Evolutionary conservation across 2,329 filamentous ascomycete species (phyloP).

Genomic region (Chaetomiaceae sp.): DNA sequence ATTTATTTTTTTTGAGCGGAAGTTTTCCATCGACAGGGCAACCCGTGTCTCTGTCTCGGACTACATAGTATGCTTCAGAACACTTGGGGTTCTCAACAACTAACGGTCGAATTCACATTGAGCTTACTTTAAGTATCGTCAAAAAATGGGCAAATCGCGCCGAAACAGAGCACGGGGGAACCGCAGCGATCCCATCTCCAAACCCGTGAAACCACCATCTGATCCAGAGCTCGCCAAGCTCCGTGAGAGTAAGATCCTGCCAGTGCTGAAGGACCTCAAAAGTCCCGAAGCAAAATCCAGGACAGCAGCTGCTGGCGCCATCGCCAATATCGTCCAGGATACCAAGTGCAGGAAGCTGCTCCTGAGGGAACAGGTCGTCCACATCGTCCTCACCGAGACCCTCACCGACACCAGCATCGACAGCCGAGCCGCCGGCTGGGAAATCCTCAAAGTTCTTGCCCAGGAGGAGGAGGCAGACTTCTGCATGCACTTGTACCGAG

Average conservation of each 20-base stretch:
- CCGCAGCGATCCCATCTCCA: constrained; percentile 53
- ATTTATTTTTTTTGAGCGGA: constrained; percentile 9
- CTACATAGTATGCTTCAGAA: background rate
- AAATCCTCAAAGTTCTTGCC: constrained; percentile 57
- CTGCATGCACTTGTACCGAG: constrained; percentile 59
- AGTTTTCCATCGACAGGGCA: constrained; percentile 4
- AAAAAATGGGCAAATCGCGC: constrained; percentile 57
- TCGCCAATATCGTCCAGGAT: constrained; percentile 60
- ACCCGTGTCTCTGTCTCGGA: too few relatives aligned
- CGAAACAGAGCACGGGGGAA: constrained; percentile 48
- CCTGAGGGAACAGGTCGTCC: constrained; percentile 62
- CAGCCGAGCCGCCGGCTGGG: constrained; percentile 63
- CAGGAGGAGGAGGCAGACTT: constrained; percentile 64
- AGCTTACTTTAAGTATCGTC: too few relatives aligned
- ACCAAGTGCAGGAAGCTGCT: constrained; percentile 59
- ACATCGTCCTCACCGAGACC: constrained; percentile 59
- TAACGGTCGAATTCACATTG: background rate
- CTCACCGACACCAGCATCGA: constrained; percentile 60
- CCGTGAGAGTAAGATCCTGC: constrained; percentile 59
- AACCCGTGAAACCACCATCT: constrained; percentile 55
- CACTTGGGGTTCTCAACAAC: background rate
- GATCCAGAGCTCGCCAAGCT: constrained; percentile 62
- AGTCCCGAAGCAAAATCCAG: constrained; percentile 57
- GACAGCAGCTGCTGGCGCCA: constrained; percentile 54
- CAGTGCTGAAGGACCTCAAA: constrained; percentile 57